Percentiles rank a stretch among this genome's conserved stretches.
Conservation (phyloP, 129 eudicot genomes). For the Smallanthus sonchifolius region DNA sequence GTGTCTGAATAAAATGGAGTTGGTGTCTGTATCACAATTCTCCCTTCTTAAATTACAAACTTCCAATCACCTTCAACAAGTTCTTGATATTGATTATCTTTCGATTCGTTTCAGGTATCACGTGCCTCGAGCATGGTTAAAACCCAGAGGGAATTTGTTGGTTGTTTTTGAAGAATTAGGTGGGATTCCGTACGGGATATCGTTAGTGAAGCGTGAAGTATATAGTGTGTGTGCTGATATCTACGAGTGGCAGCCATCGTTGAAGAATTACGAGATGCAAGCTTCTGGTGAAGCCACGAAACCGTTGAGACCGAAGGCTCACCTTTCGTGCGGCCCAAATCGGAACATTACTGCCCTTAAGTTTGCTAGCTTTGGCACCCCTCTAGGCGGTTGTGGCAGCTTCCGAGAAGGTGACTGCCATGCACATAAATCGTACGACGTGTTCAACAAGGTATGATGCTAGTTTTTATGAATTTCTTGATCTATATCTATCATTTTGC, state of each 20-base stretch:
- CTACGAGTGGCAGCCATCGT: constrained; percentile 80
- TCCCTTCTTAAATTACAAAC: neutral
- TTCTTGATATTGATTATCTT: neutral
- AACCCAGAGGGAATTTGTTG: constrained; percentile 74
- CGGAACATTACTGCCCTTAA: constrained; percentile 69
- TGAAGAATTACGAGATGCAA: constrained; percentile 60
- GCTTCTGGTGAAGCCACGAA: constrained; percentile 60
- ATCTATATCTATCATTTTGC: neutral
- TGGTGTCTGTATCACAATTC: too few relatives aligned
- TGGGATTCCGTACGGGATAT: constrained; percentile 73
- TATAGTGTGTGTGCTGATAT: constrained; percentile 87
- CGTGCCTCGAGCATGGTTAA: constrained; percentile 89
- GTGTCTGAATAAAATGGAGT: too few relatives aligned
- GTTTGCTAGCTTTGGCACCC: constrained; percentile 98
- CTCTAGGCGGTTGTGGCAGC: constrained; percentile 83
- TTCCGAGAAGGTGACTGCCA: constrained; percentile 83
- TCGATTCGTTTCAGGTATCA: constrained; percentile 67
- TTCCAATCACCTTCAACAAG: neutral
- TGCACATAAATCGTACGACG: constrained; percentile 78
- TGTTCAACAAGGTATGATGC: constrained; percentile 65
- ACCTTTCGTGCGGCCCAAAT: constrained; percentile 69
- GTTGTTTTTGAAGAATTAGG: constrained; percentile 95
- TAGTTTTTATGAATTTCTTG: neutral
- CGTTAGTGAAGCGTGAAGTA: constrained; percentile 69
- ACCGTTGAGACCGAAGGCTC: constrained; percentile 88